Conservation (phyloP, 805 yeast species). For the Hanseniaspora nectarophila region DNA sequence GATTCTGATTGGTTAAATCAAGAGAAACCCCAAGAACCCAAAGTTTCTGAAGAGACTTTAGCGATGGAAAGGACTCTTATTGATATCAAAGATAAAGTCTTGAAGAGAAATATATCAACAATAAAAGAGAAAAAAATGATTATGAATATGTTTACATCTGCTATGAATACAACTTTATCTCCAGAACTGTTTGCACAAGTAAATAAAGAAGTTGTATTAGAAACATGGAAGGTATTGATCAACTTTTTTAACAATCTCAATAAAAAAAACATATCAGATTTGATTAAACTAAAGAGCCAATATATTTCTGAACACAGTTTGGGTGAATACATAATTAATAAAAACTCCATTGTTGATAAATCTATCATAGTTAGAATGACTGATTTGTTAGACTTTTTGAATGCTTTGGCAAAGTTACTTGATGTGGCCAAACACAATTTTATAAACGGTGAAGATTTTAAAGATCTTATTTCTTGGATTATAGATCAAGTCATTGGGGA, state of each 20-base stretch:
- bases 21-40: background rate
- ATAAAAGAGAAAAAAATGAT: slow-evolving; percentile 3
- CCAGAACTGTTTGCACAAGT: background rate
- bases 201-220: background rate
- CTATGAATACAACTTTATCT: background rate
- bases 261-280: slow-evolving; percentile 2
- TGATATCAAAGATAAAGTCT: background rate
- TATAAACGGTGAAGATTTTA: background rate
- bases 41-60: background rate
- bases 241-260: background rate
- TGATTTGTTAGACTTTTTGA: slow-evolving; percentile 5
- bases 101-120: background rate
- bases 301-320: background rate
- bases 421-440: background rate
- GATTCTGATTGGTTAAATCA: background rate
- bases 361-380: background rate
- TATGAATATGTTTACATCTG: background rate
- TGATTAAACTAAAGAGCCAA: background rate
- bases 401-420: background rate
- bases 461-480: slow-evolving; percentile 1
- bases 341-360: background rate
- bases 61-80: background rate
- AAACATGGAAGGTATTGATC: background rate
- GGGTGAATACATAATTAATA: background rate
- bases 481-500: slow-evolving; percentile 7